phyloP scores from a whole-genome alignment of 2,329 filamentous ascomycete species.

The Aureobasidium melanogenum region DNA sequence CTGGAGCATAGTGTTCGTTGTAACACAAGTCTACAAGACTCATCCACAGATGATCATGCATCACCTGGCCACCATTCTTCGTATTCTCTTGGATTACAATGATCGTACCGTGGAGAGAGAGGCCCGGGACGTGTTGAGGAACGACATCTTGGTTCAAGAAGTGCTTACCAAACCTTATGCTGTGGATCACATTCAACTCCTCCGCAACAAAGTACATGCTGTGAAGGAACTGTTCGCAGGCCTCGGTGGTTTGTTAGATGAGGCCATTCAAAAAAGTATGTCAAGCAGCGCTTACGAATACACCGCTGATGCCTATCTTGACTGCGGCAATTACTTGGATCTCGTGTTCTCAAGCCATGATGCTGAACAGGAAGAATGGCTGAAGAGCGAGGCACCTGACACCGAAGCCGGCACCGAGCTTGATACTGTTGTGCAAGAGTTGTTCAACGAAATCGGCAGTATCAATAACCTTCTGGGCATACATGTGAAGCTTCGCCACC shows the following conservation, averaged over 20 bases:
- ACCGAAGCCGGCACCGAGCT: neutral
- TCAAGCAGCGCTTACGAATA: neutral
- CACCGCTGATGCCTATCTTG: neutral
- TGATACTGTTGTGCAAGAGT: neutral
- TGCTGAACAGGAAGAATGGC: neutral
- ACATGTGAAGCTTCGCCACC: neutral
- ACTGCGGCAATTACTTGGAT: neutral
- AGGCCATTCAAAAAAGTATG: neutral
- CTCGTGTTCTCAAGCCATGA: neutral
- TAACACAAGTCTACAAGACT: neutral
- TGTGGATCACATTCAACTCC: neutral
- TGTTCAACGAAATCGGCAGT: neutral
- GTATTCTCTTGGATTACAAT: neutral
- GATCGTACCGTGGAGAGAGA: neutral
- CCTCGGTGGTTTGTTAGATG: neutral
- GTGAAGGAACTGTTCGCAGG: neutral
- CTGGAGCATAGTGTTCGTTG: neutral
- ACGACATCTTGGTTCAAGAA: constrained; percentile 7
- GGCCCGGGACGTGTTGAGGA: constrained; percentile 5
- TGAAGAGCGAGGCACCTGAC: neutral
- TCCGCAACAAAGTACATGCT: neutral
- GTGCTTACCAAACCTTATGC: neutral
- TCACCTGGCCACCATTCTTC: neutral
- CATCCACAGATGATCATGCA: neutral
- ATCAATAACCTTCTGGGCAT: neutral